Conservation (phyloP, 1,139 yeast genomes). For the Suhomyces wounanorum region DNA sequence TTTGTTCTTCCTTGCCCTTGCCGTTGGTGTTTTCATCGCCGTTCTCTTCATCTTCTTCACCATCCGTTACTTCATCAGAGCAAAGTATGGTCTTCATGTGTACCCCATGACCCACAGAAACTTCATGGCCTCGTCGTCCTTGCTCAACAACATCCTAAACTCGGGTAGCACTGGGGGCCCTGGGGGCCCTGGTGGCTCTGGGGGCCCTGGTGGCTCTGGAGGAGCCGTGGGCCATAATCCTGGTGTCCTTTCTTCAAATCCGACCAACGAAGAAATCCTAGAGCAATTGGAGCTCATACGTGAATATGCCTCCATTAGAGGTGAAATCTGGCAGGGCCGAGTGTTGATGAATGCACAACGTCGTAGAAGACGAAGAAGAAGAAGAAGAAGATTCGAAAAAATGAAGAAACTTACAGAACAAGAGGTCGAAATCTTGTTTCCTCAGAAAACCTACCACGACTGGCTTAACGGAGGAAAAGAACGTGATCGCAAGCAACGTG, state of each 20-base stretch:
- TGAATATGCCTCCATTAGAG: constrained; percentile 33
- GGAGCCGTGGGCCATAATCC: background rate
- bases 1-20: constrained; percentile 60
- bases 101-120: constrained; percentile 27
- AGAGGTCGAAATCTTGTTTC: constrained; percentile 69
- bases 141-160: background rate
- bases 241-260: constrained; percentile 6
- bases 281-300: constrained; percentile 41
- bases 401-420: constrained; percentile 58
- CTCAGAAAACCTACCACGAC: constrained; percentile 58
- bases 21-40: constrained; percentile 63
- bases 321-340: constrained; percentile 34
- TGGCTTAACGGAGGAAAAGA: constrained; percentile 64
- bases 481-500: constrained; percentile 35
- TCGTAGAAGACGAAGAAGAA: constrained; percentile 31
- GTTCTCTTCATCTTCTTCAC: constrained; percentile 58
- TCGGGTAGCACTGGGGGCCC: background rate
- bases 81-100: constrained; percentile 56
- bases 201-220: background rate
- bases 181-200: background rate
- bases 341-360: constrained; percentile 13
- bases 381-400: constrained; percentile 43
- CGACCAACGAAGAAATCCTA: constrained; percentile 31
- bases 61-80: constrained; percentile 56
- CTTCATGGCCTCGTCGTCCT: constrained; percentile 4